phyloP scores from a whole-genome alignment of 106 monocot species.

The Dendrobium chrysotoxum region DNA sequence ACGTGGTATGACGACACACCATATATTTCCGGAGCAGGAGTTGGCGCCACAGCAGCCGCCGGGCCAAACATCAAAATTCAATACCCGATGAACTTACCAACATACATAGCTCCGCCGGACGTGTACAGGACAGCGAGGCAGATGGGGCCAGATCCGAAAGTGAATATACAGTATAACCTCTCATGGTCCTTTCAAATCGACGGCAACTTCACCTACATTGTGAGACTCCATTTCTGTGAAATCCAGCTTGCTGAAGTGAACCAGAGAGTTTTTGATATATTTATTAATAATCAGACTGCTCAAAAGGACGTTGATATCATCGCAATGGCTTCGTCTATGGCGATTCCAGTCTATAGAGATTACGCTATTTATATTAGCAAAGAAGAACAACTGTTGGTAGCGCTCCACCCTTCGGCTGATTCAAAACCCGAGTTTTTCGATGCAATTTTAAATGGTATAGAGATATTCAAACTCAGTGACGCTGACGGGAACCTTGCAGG shows the following conservation, averaged over 20 bases:
- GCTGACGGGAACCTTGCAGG: conserved; percentile 10
- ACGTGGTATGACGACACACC: conserved; percentile 24
- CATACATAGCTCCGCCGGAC: conserved; percentile 41
- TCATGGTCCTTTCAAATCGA: conserved; percentile 81
- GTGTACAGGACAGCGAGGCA: conserved; percentile 57
- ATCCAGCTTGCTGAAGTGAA: conserved; percentile 41
- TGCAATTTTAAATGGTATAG: conserved; percentile 17
- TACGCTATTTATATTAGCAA: conserved; percentile 44
- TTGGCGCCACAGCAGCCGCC: background rate
- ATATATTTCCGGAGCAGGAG: conserved; percentile 6
- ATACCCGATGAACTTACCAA: conserved; percentile 19
- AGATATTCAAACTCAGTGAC: conserved; percentile 19
- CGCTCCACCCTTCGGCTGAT: conserved; percentile 40
- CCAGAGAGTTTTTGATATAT: conserved; percentile 78
- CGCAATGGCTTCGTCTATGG: conserved; percentile 34
- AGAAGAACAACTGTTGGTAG: conserved; percentile 57
- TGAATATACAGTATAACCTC: conserved; percentile 75
- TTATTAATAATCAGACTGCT: conserved; percentile 80
- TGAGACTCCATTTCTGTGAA: conserved; percentile 91
- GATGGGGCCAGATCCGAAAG: conserved; percentile 72
- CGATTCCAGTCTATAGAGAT: conserved; percentile 66
- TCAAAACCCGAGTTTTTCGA: conserved; percentile 16
- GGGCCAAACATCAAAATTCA: conserved; percentile 20
- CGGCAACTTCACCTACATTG: conserved; percentile 72
- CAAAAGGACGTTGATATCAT: conserved; percentile 60